These are phyloP conservation scores for Fusarium temperatum DNA, from an alignment of 2,329 filamentous ascomycete genomes.

Conservation along the genomic window DNA sequence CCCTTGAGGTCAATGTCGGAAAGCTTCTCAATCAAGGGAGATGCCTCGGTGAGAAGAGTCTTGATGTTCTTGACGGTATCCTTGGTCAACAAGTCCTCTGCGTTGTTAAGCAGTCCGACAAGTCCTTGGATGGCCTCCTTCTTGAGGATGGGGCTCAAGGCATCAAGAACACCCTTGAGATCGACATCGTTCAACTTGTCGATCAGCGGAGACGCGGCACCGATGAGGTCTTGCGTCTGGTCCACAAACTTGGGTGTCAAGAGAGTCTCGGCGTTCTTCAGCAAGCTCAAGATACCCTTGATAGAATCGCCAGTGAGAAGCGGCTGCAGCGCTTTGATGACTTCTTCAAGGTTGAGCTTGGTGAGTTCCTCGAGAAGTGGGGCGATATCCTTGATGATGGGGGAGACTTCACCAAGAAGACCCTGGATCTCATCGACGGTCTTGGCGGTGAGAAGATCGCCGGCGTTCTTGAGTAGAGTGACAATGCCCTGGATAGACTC, in stretches of 20 bases:
- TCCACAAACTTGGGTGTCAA: slow-evolving; percentile 34
- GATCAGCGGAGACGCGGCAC: slow-evolving; percentile 13
- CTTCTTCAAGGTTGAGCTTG: slow-evolving; percentile 47
- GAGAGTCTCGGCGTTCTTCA: slow-evolving; percentile 47
- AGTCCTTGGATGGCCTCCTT: slow-evolving; percentile 14
- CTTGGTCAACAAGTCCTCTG: slow-evolving; percentile 2
- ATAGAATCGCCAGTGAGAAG: slow-evolving; percentile 43
- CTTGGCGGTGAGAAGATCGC: slow-evolving; percentile 32
- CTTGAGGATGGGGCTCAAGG: slow-evolving; percentile 5
- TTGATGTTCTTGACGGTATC: slow-evolving; percentile 14
- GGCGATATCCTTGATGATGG: slow-evolving; percentile 38
- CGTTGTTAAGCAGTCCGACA: background rate
- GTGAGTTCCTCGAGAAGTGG: slow-evolving; percentile 39
- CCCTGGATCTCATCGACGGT: slow-evolving; percentile 43
- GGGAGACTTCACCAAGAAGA: slow-evolving; percentile 48
- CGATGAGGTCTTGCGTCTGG: slow-evolving; percentile 32
- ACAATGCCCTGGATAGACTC: slow-evolving; percentile 42
- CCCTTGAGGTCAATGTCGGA: slow-evolving; percentile 7
- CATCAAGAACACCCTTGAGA: slow-evolving; percentile 10
- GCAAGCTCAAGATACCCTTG: slow-evolving; percentile 37
- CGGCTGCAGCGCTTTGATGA: slow-evolving; percentile 47
- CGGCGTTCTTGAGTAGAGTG: slow-evolving; percentile 37
- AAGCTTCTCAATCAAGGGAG: slow-evolving; percentile 1
- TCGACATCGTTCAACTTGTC: slow-evolving; percentile 16
- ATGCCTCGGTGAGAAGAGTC: slow-evolving; percentile 1